Evolutionary conservation across 805 yeast species (phyloP), one percentile per base, ranked within the genome.

Genomic region (Wickerhamomyces pijperi): DNA sequence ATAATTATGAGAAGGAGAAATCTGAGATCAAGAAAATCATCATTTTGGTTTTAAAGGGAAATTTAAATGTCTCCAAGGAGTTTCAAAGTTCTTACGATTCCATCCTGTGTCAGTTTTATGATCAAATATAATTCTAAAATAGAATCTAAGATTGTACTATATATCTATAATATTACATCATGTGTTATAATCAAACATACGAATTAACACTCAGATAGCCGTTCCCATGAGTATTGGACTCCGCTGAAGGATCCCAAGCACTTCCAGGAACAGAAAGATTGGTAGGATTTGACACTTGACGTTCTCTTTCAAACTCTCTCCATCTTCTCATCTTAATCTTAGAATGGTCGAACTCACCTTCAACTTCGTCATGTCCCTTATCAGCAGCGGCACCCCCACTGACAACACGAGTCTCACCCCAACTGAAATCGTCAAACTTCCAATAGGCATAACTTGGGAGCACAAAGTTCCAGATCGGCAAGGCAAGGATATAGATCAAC

Each of bases 391-490:
- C n/a, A n/a, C n/a, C n/a, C n/a, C 77, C 81, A 19, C 72, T 72
- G 37, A 86, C 76, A n/a, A 78, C 71, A 66, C 95, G 72, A 2
- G 96, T 88, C 43, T 85, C 94, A 55, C 97, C 96, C 97, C 97
- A 88, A 56, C 87, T 77, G 61, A 88, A 88, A 57, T 88, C 95
- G 60, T 88, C 97, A 61, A 87, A 86, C 54, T 86, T 86, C 97
- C 97, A 88, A 58, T 70, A 87, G 0, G 96, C 82, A 59, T 88
- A 86, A 12, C 77, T 54, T 2, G 97, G 97, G 36, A 88, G 67
- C 5, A 86, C 76, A 53, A 88, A 81, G 59, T 87, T 88, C 97
- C 97, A 88, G 40, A 88, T 69, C n/a, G 96, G 96, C 43, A 88
- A 70, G 1, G 96, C 92, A 17, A 74, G 1, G 21, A 87, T 59